Percentiles rank a stretch among this genome's conserved stretches.
Conservation (phyloP, 169 alveolate species). For the Plasmodium yoelii region DNA sequence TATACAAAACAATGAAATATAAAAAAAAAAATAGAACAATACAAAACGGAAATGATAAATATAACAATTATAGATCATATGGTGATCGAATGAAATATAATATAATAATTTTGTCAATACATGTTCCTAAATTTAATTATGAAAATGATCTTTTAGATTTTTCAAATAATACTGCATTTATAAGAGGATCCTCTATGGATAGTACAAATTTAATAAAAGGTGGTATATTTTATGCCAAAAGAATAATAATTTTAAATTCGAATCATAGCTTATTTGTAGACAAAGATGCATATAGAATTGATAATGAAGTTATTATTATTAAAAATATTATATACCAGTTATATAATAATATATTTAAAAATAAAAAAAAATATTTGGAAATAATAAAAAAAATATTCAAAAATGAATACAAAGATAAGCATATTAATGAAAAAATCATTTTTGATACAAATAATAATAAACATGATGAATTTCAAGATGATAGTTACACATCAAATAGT, state of each 20-base stretch:
- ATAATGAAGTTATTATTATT: constrained; percentile 64
- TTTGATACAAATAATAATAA: constrained; percentile 16
- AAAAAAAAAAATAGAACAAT: neutral
- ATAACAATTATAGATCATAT: neutral
- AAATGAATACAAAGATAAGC: constrained; percentile 6
- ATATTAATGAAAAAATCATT: constrained; percentile 39
- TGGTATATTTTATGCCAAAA: constrained; percentile 78
- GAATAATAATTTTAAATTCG: constrained; percentile 47
- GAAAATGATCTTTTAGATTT: constrained; percentile 66
- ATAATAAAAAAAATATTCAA: constrained; percentile 9
- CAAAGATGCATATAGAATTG: constrained; percentile 68
- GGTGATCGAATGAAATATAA: constrained; percentile 39
- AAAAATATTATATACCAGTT: constrained; percentile 60
- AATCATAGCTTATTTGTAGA: constrained; percentile 71
- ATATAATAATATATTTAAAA: constrained; percentile 42
- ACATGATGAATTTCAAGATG: neutral
- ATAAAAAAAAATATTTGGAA: constrained; percentile 69
- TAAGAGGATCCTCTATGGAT: constrained; percentile 84
- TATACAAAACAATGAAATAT: neutral
- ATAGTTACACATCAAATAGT: neutral
- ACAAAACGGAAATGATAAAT: neutral
- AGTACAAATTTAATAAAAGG: constrained; percentile 76
- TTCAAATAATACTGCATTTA: constrained; percentile 76
- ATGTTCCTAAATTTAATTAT: constrained; percentile 79
- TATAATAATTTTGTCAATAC: constrained; percentile 74